phyloP scores from a whole-genome alignment of 192 early-diverging fungal genomes.

The Coemansia sp. region DNA sequence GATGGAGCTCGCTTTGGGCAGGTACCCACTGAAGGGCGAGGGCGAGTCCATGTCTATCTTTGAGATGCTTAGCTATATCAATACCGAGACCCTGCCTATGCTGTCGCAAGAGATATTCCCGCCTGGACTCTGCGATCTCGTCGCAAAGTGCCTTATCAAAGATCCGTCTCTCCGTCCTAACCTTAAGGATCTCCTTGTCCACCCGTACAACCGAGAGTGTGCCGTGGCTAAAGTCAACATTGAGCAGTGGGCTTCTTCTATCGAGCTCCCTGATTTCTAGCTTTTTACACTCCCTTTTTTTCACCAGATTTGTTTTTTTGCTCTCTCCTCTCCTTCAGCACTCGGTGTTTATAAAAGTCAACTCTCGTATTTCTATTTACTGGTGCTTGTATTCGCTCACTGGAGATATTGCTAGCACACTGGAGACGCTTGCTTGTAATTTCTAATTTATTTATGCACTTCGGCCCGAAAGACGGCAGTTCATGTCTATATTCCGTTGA shows the following conservation, averaged over 20 bases:
- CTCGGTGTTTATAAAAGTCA: no score
- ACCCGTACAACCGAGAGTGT: conserved; percentile 59
- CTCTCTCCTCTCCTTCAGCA: no score
- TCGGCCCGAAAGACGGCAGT: no score
- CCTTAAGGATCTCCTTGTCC: conserved; percentile 68
- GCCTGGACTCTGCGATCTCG: conserved; percentile 74
- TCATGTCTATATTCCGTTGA: no score
- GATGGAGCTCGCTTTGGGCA: conserved; percentile 79
- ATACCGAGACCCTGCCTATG: conserved; percentile 81
- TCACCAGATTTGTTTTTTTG: no score
- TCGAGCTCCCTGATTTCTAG: conserved; percentile 34
- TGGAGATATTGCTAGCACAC: no score
- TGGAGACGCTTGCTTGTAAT: no score
- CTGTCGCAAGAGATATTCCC: conserved; percentile 78
- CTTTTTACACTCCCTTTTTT: background rate
- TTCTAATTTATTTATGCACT: no score
- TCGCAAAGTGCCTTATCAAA: conserved; percentile 58
- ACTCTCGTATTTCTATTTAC: no score
- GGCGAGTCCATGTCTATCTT: conserved; percentile 76
- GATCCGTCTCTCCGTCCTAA: conserved; percentile 62
- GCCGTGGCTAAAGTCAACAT: conserved; percentile 65
- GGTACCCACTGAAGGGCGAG: conserved; percentile 73
- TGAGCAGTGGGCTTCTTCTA: conserved; percentile 61
- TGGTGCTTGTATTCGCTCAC: no score
- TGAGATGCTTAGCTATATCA: conserved; percentile 92